A percentile compares a stretch with the other conserved stretches of the same genome.
These are phyloP conservation scores for Mucor ambiguus DNA, from an alignment of 371 early-diverging fungal genomes.

Conservation along the genomic window DNA sequence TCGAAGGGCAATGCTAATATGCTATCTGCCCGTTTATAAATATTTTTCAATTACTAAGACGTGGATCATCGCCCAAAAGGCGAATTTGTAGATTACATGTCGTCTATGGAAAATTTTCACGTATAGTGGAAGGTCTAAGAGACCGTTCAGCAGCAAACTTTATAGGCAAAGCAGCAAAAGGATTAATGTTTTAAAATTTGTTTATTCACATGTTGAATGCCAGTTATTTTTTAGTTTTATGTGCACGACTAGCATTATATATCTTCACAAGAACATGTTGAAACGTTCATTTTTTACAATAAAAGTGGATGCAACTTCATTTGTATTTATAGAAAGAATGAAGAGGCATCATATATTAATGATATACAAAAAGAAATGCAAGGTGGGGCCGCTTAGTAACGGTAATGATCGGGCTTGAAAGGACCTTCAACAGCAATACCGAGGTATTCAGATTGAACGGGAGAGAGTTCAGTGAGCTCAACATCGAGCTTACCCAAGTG, in stretches of 20 bases:
- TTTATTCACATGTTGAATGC: conserved; percentile 39
- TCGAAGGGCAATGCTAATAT: too few species aligned
- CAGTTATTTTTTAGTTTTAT: conserved; percentile 30
- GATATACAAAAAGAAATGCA: conserved; percentile 23
- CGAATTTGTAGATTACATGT: too few species aligned
- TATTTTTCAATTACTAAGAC: too few species aligned
- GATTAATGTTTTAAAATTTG: conserved; percentile 5
- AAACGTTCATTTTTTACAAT: conserved; percentile 40
- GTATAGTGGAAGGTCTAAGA: too few species aligned
- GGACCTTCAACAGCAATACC: conserved; percentile 88
- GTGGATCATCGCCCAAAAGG: too few species aligned
- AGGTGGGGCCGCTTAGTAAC: conserved; percentile 61
- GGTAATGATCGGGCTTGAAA: conserved; percentile 96
- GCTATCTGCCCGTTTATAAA: too few species aligned
- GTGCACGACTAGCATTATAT: conserved; percentile 23
- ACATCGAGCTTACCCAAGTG: conserved; percentile 97
- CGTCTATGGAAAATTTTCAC: too few species aligned
- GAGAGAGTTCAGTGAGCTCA: conserved; percentile 79
- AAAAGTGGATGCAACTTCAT: conserved; percentile 3
- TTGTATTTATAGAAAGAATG: conserved; percentile 15
- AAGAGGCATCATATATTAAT: conserved; percentile 11
- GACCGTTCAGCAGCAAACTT: too few species aligned
- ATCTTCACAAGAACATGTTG: conserved; percentile 44
- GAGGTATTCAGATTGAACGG: conserved; percentile 88
- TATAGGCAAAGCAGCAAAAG: too few species aligned